Percentiles rank a stretch among this genome's conserved stretches.
phyloP scores from a whole-genome alignment of 306 rosid genomes.

The Cucurbita argyrosperma region DNA sequence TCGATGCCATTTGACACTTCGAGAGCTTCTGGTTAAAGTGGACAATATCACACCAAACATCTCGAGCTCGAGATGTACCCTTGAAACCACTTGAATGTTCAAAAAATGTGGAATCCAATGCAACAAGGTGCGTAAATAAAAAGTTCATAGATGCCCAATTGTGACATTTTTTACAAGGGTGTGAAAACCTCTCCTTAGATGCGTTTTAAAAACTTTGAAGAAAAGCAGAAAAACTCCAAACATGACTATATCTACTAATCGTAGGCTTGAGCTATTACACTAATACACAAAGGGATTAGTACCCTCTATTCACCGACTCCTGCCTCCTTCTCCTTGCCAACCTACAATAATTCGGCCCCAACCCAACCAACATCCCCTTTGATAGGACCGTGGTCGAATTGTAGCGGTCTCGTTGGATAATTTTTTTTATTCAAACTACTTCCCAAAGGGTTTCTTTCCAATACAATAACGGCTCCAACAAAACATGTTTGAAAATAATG shows the following conservation, averaged over 20 bases:
- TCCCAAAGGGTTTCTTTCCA: neutral
- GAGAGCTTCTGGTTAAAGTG: no score
- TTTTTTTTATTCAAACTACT: neutral
- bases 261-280: no score
- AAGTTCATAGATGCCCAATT: neutral
- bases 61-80: no score
- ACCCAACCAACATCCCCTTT: neutral
- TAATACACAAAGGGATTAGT: neutral
- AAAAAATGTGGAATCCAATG: neutral
- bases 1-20: no score
- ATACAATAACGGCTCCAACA: no score
- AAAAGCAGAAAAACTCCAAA: no score
- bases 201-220: no score
- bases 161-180: no score
- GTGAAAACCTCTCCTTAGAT: no score
- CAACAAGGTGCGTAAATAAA: neutral
- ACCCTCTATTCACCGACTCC: neutral
- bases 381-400: no score
- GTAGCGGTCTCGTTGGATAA: no score
- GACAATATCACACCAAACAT: no score
- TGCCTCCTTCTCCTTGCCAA: neutral
- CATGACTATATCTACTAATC: rapidly evolving
- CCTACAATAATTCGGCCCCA: neutral
- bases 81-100: neutral
- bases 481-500: neutral